Base-by-base conservation (phyloP, 441 rosid species). In the Syzygium syzygioides region DNA sequence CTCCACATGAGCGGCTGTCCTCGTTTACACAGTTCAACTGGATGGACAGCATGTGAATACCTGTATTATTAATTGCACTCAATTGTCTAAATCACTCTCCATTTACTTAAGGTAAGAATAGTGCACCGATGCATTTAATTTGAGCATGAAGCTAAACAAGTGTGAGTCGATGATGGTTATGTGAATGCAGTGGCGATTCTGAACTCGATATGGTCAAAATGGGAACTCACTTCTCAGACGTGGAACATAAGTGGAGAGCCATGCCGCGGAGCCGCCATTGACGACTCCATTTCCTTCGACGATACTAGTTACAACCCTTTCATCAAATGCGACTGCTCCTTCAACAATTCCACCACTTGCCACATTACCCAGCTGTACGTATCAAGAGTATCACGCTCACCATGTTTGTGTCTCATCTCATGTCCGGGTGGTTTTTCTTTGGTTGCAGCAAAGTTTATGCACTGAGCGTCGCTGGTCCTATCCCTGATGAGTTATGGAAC, bases 401-500 rank as follows among this genome's bases (percentile, higher is more conserved):
- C 32, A 15, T 25, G 12, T 3, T 1, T 34, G 56, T 0, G 55
- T 8, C 48, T 28, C 28, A 0, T 50, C 85, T 84, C 26, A 10
- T n/a, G 26, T 11, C 28, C 4, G 30, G 12, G 37, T 50, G 10
- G 45, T 0, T 57, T 85, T 89, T 66, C 25, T 52, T 66, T 79
- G 9, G 41, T 71, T 85, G 28, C 96, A 95, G 96, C 92, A 87
- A 60, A 41, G 96, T 93, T 85, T 93, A 86, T 71, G 90, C 92
- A 3, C 1, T 91, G 89, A 79, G 92, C 85, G 90, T 93, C 54
- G 37, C 30, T 0, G 96, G 97, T 48, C 86, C 66, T 10, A 92
- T 96, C 88, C 98, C 98, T 3, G 93, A 93, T 18, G 96, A 94
- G 79, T 91, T 96, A 1, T 96, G 96, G 96, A 92, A 64, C 92